Conservation (phyloP, 768 basidiomycete species). For the Tricholoma flavovirens region DNA sequence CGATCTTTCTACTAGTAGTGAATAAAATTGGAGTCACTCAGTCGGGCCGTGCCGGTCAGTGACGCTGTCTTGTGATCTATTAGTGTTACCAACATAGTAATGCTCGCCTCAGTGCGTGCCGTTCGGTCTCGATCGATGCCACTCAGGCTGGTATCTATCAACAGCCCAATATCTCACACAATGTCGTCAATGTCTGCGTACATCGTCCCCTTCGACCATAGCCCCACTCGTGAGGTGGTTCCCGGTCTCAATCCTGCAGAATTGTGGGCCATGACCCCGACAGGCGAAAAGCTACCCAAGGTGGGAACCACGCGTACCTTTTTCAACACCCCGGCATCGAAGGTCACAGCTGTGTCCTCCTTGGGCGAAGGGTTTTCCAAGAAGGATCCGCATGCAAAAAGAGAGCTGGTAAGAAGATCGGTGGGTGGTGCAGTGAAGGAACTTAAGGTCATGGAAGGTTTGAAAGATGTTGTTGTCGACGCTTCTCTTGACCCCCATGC, state of each 20-base stretch:
- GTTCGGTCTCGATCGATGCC: slow-evolving; percentile 12
- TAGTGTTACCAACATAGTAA: too few relatives aligned
- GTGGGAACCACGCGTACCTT: slow-evolving; percentile 62
- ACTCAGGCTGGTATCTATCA: slow-evolving; percentile 6
- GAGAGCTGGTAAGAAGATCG: slow-evolving; percentile 67
- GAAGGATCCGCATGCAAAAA: slow-evolving; percentile 40
- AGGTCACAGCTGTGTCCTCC: slow-evolving; percentile 51
- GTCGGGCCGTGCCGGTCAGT: too few relatives aligned
- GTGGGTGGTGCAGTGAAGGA: slow-evolving; percentile 71
- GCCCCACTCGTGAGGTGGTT: slow-evolving; percentile 24
- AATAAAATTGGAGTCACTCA: too few relatives aligned
- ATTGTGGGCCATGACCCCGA: slow-evolving; percentile 49
- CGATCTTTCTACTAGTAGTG: too few relatives aligned
- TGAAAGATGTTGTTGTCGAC: slow-evolving; percentile 61
- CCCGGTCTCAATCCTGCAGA: slow-evolving; percentile 38
- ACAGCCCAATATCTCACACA: slow-evolving; percentile 16
- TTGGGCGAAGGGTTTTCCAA: slow-evolving; percentile 48
- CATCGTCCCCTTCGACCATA: slow-evolving; percentile 54
- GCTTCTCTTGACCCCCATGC: slow-evolving; percentile 67
- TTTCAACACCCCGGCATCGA: slow-evolving; percentile 45
- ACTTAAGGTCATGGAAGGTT: slow-evolving; percentile 53
- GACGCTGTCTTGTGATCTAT: slow-evolving; percentile 10
- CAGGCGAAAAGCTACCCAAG: slow-evolving; percentile 48
- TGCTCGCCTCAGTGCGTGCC: slow-evolving; percentile 1
- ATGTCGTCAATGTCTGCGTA: slow-evolving; percentile 50